These are phyloP conservation scores for Ottelia alismoides DNA, from an alignment of 106 monocot genomes.

Conservation along the genomic window DNA sequence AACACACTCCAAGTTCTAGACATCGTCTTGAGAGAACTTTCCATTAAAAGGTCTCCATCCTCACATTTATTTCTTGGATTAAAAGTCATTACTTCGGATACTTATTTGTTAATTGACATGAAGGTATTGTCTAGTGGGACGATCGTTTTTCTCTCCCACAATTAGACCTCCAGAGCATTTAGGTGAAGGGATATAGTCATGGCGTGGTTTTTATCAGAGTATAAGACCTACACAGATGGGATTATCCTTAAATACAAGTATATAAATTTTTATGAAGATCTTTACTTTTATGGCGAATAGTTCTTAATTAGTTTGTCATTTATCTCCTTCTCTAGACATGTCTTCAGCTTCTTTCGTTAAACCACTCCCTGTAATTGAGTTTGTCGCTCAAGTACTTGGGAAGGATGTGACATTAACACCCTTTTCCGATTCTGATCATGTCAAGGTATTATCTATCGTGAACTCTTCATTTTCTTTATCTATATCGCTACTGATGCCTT, in stretches of 20 bases:
- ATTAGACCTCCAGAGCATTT: slow-evolving; percentile 10
- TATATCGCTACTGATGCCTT: too few species aligned
- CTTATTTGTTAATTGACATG: background rate
- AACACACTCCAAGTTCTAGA: slow-evolving; percentile 23
- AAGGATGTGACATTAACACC: slow-evolving; percentile 15
- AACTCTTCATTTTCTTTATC: background rate
- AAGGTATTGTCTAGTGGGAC: slow-evolving; percentile 27
- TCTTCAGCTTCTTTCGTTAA: slow-evolving; percentile 35
- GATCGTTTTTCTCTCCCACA: slow-evolving; percentile 42
- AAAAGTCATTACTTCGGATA: background rate
- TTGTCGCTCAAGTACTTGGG: slow-evolving; percentile 27
- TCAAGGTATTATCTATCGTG: slow-evolving; percentile 17
- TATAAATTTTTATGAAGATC: background rate
- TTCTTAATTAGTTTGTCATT: background rate
- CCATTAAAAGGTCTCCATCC: slow-evolving; percentile 3
- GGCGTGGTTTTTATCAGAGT: slow-evolving; percentile 57
- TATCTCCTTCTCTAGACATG: slow-evolving; percentile 18
- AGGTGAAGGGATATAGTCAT: slow-evolving; percentile 30
- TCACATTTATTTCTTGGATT: background rate
- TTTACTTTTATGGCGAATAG: background rate
- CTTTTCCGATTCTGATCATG: slow-evolving; percentile 31
- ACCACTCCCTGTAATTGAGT: slow-evolving; percentile 32
- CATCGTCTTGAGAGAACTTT: slow-evolving; percentile 22
- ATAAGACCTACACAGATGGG: slow-evolving; percentile 60
- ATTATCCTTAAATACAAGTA: slow-evolving; percentile 47